These are phyloP conservation scores for Raphanus sativus DNA, from an alignment of 345 rosid genomes.

Conservation along the genomic window DNA sequence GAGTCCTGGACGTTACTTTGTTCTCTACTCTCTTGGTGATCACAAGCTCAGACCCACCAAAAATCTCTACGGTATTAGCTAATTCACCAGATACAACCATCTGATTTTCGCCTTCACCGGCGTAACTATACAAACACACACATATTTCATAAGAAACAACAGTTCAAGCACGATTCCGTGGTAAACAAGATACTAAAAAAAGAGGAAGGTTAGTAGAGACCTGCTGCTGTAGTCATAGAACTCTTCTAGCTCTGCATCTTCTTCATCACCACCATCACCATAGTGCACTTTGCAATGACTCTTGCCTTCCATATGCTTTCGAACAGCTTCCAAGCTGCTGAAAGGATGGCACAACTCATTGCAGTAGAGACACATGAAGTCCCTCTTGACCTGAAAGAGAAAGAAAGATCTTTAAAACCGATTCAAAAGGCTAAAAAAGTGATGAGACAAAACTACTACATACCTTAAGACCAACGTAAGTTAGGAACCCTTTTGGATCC, in stretches of 20 bases:
- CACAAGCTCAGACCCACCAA: slow-evolving; percentile 83
- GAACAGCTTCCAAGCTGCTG: slow-evolving; percentile 82
- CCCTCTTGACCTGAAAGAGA: slow-evolving; percentile 66
- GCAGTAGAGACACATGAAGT: slow-evolving; percentile 86
- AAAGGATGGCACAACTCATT: slow-evolving; percentile 75
- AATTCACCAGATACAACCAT: slow-evolving; percentile 63
- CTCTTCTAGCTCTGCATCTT: slow-evolving; percentile 92
- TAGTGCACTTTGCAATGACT: slow-evolving; percentile 93
- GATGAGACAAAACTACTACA: background rate
- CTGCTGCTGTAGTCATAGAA: slow-evolving; percentile 96
- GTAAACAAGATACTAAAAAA: background rate
- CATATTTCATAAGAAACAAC: slow-evolving; percentile 6
- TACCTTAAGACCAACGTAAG: slow-evolving; percentile 81
- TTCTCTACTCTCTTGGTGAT: slow-evolving; percentile 60
- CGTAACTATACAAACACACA: slow-evolving; percentile 51
- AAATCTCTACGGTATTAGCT: slow-evolving; percentile 58
- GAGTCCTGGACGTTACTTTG: slow-evolving; percentile 55
- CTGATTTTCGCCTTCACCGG: slow-evolving; percentile 68
- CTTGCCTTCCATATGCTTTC: slow-evolving; percentile 97
- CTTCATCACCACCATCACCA: slow-evolving; percentile 87
- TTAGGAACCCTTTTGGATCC: slow-evolving; percentile 82
- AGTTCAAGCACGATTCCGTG: background rate
- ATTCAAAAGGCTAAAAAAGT: background rate
- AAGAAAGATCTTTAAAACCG: background rate
- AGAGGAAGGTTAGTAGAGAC: slow-evolving; percentile 23